These are phyloP conservation scores for Chlamydomonas urium DNA, from an alignment of 139 green algal species.

Conservation along the genomic window DNA sequence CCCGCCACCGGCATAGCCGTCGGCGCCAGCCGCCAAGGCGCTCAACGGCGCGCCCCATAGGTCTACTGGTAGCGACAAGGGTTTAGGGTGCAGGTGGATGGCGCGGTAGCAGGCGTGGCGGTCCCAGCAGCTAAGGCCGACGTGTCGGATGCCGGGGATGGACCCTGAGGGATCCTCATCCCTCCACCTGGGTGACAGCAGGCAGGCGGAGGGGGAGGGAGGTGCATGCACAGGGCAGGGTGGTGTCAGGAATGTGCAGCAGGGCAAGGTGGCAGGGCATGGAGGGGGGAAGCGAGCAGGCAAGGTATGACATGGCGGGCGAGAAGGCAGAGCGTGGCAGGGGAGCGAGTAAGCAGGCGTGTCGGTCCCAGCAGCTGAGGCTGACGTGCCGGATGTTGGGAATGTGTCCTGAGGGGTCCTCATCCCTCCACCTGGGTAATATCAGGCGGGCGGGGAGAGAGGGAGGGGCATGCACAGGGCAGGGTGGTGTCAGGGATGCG, in stretches of 20 bases:
- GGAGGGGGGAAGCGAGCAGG: no score
- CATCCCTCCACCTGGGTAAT: background rate
- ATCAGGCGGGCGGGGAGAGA: background rate
- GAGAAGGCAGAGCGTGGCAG: no score
- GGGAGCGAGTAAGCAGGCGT: background rate
- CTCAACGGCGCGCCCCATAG: no score
- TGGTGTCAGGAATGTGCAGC: no score
- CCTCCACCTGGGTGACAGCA: background rate
- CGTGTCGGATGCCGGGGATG: slow-evolving; percentile 28
- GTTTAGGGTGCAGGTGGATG: no score
- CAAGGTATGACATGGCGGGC: no score
- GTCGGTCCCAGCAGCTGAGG: slow-evolving; percentile 77
- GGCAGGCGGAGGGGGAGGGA: background rate
- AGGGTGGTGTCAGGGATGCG: no score
- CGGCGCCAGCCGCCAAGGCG: no score
- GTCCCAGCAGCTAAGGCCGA: slow-evolving; percentile 86
- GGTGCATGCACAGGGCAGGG: background rate
- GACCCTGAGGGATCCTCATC: slow-evolving; percentile 43
- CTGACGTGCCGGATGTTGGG: slow-evolving; percentile 46
- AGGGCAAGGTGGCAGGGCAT: no score
- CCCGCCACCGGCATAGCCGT: no score
- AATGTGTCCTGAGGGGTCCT: slow-evolving; percentile 20
- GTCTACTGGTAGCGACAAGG: no score
- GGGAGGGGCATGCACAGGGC: background rate
- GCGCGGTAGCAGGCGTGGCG: slow-evolving; percentile 70